Conservation (phyloP, 2,329 filamentous ascomycete genomes). For the Verticillium alfalfae region DNA sequence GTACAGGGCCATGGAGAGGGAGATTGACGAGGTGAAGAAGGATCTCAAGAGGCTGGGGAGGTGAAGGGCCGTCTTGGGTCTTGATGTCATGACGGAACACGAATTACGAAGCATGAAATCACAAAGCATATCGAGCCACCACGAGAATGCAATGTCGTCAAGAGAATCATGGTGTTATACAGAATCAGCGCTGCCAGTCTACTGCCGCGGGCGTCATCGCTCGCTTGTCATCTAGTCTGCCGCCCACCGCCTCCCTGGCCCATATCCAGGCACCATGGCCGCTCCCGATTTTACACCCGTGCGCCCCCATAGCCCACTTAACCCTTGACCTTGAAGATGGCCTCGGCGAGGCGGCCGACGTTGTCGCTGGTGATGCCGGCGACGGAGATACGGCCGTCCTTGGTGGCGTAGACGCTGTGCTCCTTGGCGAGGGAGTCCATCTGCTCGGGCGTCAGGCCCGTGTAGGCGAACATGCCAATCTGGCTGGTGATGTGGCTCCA, state of each 20-base stretch:
- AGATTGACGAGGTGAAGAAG: slow-evolving; percentile 42
- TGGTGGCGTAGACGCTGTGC: slow-evolving; percentile 96
- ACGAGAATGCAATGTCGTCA: not conserved
- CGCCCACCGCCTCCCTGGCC: not conserved
- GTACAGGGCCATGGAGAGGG: slow-evolving; percentile 42
- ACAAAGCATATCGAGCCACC: not conserved
- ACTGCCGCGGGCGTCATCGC: not conserved
- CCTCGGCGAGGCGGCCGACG: slow-evolving; percentile 73
- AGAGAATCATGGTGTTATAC: slow-evolving; percentile 1
- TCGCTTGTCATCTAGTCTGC: not conserved
- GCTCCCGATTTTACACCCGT: too few relatives aligned
- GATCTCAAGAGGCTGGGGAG: slow-evolving; percentile 35
- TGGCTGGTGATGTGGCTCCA: slow-evolving; percentile 98
- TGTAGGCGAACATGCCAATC: slow-evolving; percentile 99
- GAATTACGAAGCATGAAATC: not conserved
- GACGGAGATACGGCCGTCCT: slow-evolving; percentile 81
- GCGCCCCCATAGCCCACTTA: slow-evolving; percentile 21
- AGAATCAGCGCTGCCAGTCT: not conserved
- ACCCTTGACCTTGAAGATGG: slow-evolving; percentile 79
- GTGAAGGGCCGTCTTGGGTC: not conserved
- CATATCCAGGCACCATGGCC: not conserved
- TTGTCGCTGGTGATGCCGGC: slow-evolving; percentile 78
- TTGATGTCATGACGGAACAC: not conserved
- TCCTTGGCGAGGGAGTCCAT: slow-evolving; percentile 90
- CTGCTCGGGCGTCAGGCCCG: slow-evolving; percentile 82